Evolutionary conservation across 441 rosid species (phyloP), one percentile per base, ranked within the genome.

Genomic region (Euphorbia schlechtendalii): DNA sequence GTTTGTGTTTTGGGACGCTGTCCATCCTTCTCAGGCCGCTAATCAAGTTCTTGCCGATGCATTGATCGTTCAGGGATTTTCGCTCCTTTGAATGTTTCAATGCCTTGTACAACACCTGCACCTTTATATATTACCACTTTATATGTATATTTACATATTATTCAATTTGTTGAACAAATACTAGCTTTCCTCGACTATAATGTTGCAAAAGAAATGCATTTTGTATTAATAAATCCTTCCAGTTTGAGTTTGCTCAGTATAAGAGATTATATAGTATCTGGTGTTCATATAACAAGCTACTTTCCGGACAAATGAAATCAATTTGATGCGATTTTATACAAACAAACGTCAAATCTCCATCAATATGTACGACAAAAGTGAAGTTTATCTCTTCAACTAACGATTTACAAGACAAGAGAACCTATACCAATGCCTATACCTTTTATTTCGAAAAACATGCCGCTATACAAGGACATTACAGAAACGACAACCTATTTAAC

Each of bases 1-100:
- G 73, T 89, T 83, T 69, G 93, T 94, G 77, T 94, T 94, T 67
- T 94, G 89, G 84, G 97, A 94, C 78, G 78, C 89, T 71, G 89
- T 90, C 27, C 99, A 90, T 76, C 97, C 97, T 9, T 84, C 97
- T 49, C 72, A 93, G 77, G 96, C 97, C 51, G 88, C 96, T 21
- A 90, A 93, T 74, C 80, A 86, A 69, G 74, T 90, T 64, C 91
- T 93, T 61, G 93, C 97, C 17, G 83, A 74, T 71, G 63, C 89
- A 1, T 71, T 93, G 74, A 67, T 90, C 56, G 67, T 61, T 59
- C 81, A 78, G 51, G 99, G 99, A 24, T 7, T 88, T 43, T 41
- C 89, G 70, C 96, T 90, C 56, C 10, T 90, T 28, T 81, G 76
- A 77, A 18, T n/a, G 21, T 46, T 17, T 14, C 51, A 38, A 38